Evolutionary conservation across 2,329 filamentous ascomycete species (phyloP), one percentile per base, ranked within the genome.

Genomic region (Paecilomyces niveus): DNA sequence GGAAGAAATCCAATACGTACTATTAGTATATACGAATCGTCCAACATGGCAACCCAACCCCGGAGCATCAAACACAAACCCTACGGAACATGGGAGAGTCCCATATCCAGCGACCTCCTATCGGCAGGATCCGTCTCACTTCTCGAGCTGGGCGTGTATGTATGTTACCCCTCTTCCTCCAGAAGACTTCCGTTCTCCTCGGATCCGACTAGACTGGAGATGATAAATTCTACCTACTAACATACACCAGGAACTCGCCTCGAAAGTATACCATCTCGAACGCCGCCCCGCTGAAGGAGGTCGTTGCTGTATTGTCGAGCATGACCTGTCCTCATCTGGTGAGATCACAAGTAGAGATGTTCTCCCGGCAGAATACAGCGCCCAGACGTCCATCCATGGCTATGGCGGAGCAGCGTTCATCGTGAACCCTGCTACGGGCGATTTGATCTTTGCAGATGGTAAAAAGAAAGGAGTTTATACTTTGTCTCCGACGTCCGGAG

Each of bases 361-460:
- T 1, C 69, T 84, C 10, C 78, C 80, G 0, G 63, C 64, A 2
- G 66, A 75, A 0, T 78, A 78, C 62, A 79, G 73, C 59, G 79
- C 75, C 3, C 67, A 71, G 52, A 80, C 78, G 26, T 72, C 67
- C 1, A 77, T 83, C 15, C 81, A 84, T 60, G 81, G 82, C 60
- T 83, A 84, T 55, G 82, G 82, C 1, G 81, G 81, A 10, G 75
- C 75, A 2, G 69, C 79, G 0, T 45, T 45, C 35, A 78, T 78
- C 54, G 65, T 80, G 45, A 63, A 62, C 5, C 62, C 76, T 1
- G 64, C 65, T 0, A 72, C 78, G 55, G 75, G 74, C 2, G 57
- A 63, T 29, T 69, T 84, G 54, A 69, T 83, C 45, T 82, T 83
- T 61, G 76, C 76, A 10, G 76, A 82, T 57, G 67, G 68, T 24